Conservation (phyloP, 1,139 yeast genomes). For the Kodamaea alishanica region DNA sequence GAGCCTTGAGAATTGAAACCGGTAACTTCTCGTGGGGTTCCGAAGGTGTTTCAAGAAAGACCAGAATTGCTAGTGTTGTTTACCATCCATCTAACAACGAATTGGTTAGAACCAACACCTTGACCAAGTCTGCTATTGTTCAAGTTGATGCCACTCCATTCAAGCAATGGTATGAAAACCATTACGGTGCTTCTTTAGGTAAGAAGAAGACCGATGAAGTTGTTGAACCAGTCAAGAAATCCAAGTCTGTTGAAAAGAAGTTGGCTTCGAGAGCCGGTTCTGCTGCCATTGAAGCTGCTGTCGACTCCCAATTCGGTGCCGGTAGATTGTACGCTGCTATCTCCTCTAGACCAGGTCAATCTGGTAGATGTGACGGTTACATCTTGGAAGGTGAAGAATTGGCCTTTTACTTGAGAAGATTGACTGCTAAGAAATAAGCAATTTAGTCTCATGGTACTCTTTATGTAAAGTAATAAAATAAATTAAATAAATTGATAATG, state of each 20-base stretch:
- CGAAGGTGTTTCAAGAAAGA: conserved; percentile 97
- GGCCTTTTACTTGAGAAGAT: conserved; percentile 99
- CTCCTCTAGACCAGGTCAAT: conserved; percentile 99
- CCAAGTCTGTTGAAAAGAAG: conserved; percentile 86
- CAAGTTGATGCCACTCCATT: conserved; percentile 99
- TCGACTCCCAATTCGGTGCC: conserved; percentile 94
- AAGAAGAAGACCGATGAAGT: conserved; percentile 58
- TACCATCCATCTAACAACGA: conserved; percentile 99
- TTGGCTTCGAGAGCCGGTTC: conserved; percentile 85
- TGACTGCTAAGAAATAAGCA: conserved; percentile 95
- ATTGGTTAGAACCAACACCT: conserved; percentile 98
- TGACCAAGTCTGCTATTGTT: conserved; percentile 97
- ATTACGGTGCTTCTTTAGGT: conserved; percentile 93
- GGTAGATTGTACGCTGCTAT: conserved; percentile 99
- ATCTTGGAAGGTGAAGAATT: conserved; percentile 99
- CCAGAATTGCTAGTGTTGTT: conserved; percentile 96
- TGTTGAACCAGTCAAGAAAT: conserved; percentile 53
- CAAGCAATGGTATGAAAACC: conserved; percentile 99
- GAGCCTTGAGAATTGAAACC: conserved; percentile 98
- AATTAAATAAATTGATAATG: too few species aligned
- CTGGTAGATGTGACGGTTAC: conserved; percentile 99
- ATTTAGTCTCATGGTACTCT: conserved; percentile 5
- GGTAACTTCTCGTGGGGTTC: conserved; percentile 99
- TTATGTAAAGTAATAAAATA: conserved; percentile 1
- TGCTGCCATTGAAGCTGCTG: conserved; percentile 85